Evolutionary conservation across 345 rosid species (phyloP), one percentile per base, ranked within the genome.

Genomic region (Dipteronia dyeriana): DNA sequence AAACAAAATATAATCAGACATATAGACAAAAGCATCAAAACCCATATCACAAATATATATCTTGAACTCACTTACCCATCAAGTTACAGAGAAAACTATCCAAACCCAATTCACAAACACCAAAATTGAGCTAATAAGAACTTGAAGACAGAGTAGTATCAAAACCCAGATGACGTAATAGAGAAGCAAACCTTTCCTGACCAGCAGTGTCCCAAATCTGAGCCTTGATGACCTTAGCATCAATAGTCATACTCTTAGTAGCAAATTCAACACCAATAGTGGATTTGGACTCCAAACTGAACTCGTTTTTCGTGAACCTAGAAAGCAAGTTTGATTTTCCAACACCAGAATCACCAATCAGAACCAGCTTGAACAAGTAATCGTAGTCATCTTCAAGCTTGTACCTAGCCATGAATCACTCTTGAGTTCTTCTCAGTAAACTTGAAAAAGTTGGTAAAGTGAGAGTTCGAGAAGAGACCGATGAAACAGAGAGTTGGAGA

Each of bases 141-240:
- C 59, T 51, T 53, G 3, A 54, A 54, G 26, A 49, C 17, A 34
- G 47, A 34, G 49, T 13, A 29, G 16, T 9, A 66, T 56, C 53
- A 54, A 78, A 45, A 78, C 26, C 57, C 71, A 66, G 11, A 59
- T 22, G 3, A 51, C 20, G 8, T 17, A 13, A 54, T 19, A 14
- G 23, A 43, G 19, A 75, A 19, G 0, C 65, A 43, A 65, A 86
- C 87, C 90, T 85, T 76, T 87, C 88, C 59, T 85, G 90, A 41
- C 88, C 90, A 53, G 90, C 90, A 53, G 90, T 87, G 75, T 87
- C 90, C 90, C 90, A 87, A 85, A 85, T 87, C 85, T 83, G 88
- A 60, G 90, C 88, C 84, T 87, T 85, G 80, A 85, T 57, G 79
- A 84, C 80, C 82, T 87, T 88, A 78, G 82, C 79, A 64, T 88